Base-by-base conservation (phyloP, 495 filamentous ascomycete genomes). In the Aspergillus egyptiacus region DNA sequence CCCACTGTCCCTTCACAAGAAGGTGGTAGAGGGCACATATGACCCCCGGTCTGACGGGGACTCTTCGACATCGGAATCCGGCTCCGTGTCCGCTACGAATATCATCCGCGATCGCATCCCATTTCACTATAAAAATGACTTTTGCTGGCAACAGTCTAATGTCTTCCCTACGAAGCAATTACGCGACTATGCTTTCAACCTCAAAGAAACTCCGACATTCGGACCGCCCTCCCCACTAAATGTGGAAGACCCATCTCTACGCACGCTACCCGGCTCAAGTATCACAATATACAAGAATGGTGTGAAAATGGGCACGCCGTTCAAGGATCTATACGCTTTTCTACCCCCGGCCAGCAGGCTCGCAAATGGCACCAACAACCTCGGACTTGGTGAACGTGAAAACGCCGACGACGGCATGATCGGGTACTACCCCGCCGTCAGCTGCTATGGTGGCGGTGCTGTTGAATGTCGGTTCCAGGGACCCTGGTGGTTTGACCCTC, bases 271-370 rank as follows among this genome's bases (percentile, higher is more conserved):
- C 0, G 80, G 85, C 33, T 94, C 87, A 2, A 83, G 77, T 51
- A 90, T 97, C 57, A 87, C 84, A 18, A 74, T 97, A 40, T 96
- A 89, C 72, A 93, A 91, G 58, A 99, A 99, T 56, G 94, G 94
- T 5, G 73, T 81, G 24, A 72, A 83, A 19, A 82, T 96, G 68
- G 94, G 94, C 7, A 90, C 83, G 0, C 82, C 91, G 0, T 99
- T 93, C 63, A 89, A 83, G 31, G 83, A 94, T 50, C 78, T 99
- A 5, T 79, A 96, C 14, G 81, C 91, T 6, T 99, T 99, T 65
- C 72, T 99, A 0, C 93, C 94, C 0, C 91, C 91, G 0, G 91
- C 91, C 2, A 91, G 85, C 24, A 85, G 84, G 35, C 69, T 77
- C 6, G 67, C 66, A 25, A 73, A 71, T 39, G 70, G 69, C 14